Evolutionary conservation across 2,329 filamentous ascomycete species (phyloP).

Genomic region (Ophiocordyceps robertsii): DNA sequence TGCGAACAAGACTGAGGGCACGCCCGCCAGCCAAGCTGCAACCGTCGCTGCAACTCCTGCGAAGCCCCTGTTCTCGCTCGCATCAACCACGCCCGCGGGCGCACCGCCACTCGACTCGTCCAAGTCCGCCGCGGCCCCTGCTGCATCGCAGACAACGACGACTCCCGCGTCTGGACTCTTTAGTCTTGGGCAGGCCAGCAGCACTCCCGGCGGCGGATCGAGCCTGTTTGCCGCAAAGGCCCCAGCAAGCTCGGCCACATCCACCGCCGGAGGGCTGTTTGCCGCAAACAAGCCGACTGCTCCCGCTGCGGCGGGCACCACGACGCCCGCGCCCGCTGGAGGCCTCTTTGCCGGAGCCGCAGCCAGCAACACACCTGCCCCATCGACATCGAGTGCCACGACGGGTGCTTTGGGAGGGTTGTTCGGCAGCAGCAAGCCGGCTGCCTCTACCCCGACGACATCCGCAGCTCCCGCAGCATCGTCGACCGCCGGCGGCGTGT

Average conservation of each 20-base stretch:
- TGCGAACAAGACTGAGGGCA: conserved; percentile 10
- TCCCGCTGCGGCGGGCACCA: conserved; percentile 4
- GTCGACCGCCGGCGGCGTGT: conserved; percentile 16
- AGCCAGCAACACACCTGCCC: conserved; percentile 9
- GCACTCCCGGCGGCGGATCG: conserved; percentile 7
- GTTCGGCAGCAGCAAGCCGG: conserved; percentile 19
- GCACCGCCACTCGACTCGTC: conserved; percentile 30
- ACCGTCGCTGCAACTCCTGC: conserved; percentile 19
- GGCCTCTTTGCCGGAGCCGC: conserved; percentile 20
- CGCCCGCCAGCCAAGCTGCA: conserved; percentile 4
- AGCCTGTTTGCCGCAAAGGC: conserved; percentile 10
- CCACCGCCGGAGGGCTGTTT: conserved; percentile 20
- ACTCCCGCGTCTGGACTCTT: conserved; percentile 15
- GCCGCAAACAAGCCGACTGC: conserved; percentile 23
- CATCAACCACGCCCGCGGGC: conserved; percentile 34
- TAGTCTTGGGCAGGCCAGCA: conserved; percentile 11
- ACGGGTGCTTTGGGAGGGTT: conserved; percentile 13
- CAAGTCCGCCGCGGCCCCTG: conserved; percentile 10
- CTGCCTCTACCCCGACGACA: conserved; percentile 14
- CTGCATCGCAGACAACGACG: conserved; percentile 6
- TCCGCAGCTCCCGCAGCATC: conserved; percentile 15
- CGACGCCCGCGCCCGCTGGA: conserved; percentile 12
- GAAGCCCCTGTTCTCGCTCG: conserved; percentile 33
- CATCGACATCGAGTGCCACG: conserved; percentile 12
- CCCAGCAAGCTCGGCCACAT: conserved; percentile 7